These are phyloP conservation scores for Lepiota subincarnata DNA, from an alignment of 768 basidiomycete species.

Conservation along the genomic window DNA sequence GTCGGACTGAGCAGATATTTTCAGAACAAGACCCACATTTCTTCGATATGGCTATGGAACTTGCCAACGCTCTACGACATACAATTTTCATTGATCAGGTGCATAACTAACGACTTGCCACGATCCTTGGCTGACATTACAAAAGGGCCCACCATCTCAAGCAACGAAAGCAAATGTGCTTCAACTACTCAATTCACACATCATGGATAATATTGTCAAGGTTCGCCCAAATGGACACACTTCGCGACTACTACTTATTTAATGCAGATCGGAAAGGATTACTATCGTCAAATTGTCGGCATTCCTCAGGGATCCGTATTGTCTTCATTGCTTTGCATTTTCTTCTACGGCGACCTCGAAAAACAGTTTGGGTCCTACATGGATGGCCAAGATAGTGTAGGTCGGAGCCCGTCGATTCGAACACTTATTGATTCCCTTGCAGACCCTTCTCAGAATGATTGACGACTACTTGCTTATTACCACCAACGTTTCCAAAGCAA, in stretches of 20 bases:
- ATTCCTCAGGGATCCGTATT: constrained; percentile 98
- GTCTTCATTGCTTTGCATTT: constrained; percentile 89
- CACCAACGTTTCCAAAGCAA: constrained; percentile 55
- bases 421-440: not conserved
- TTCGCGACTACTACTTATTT: not conserved
- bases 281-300: constrained; percentile 86
- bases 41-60: constrained; percentile 57
- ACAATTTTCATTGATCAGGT: constrained; percentile 88
- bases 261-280: constrained; percentile 69
- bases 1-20: not conserved
- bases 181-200: constrained; percentile 80
- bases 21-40: constrained; percentile 79
- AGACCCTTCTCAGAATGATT: constrained; percentile 83
- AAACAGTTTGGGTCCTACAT: constrained; percentile 48
- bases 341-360: constrained; percentile 94
- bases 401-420: constrained; percentile 19
- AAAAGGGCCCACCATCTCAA: constrained; percentile 44
- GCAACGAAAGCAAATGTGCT: constrained; percentile 58
- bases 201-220: constrained; percentile 90
- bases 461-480: constrained; percentile 95
- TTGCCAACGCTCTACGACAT: constrained; percentile 65
- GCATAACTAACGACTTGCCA: constrained; percentile 9
- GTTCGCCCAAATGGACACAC: constrained; percentile 29
- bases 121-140: not conserved
- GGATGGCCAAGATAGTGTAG: constrained; percentile 57